Evolutionary conservation across 768 basidiomycete genomes (phyloP), one percentile per base, ranked within the genome.

Genomic region (Boletus speciosus): DNA sequence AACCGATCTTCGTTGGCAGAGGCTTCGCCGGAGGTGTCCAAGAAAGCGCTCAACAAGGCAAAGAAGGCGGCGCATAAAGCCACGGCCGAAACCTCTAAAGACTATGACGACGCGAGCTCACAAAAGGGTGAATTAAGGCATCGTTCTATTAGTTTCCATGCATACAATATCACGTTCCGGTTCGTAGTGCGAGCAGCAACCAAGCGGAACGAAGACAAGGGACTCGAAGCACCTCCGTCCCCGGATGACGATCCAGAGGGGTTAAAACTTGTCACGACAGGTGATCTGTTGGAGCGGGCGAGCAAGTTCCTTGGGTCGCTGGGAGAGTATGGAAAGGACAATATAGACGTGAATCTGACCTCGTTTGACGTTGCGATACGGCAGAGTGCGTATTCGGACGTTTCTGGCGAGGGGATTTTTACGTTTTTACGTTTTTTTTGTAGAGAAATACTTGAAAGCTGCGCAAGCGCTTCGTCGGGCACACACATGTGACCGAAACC

Each of bases 181-280:
- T 58, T 58, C 49, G 39, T 46, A 57, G 61, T 52, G 27, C 68
- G 76, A 21, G 61, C 23, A 27, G 25, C 9, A 4, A 37, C 73
- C 42, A 67, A 70, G 23, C 65, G 74, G 9, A 71, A 67, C 23
- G 85, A 86, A 57, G 89, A 93, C 72, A 86, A 84, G 65, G 88
- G 89, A 27, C 78, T 88, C 0, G 86, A 88, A 40, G 68, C 73
- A 1, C 66, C 68, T 5, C 65, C 76, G 4, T 51, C 73, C 11
- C 88, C 84, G 66, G 93, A 95, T 61, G 89, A 92, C 4, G 94
- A 96, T 65, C 90, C 90, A 0, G 84, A 88, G 19, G 96, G 95
- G 23, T 63, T 80, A 42, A 87, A 90, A 63, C 73, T 93, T 5
- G 71, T 93, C 32, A 69, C 74, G 27, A 74, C 78, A 16, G 59